These are phyloP conservation scores for Phyllosticta capitalensis DNA, from an alignment of 2,329 filamentous ascomycete genomes.

Conservation along the genomic window DNA sequence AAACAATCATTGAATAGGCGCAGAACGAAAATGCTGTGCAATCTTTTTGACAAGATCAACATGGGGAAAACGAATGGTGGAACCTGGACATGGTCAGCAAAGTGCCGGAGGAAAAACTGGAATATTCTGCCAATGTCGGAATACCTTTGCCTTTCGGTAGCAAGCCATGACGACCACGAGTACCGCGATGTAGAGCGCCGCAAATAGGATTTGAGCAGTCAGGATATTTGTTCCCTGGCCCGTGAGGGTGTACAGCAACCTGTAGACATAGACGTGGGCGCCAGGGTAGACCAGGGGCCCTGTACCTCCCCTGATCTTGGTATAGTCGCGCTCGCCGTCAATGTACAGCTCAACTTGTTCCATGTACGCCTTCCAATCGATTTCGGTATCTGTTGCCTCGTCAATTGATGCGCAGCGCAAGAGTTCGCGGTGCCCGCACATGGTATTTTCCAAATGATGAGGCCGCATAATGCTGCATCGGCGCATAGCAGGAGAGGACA, in stretches of 20 bases:
- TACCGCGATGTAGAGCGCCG: conserved; percentile 64
- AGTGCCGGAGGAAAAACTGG: not conserved
- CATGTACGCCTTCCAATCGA: conserved; percentile 98
- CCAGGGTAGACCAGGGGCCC: conserved; percentile 94
- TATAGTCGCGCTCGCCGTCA: conserved; percentile 81
- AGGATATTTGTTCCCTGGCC: conserved; percentile 65
- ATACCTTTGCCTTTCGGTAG: conserved; percentile 64
- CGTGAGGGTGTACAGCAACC: conserved; percentile 67
- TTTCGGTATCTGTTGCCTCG: conserved; percentile 71
- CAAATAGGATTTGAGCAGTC: conserved; percentile 77
- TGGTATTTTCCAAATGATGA: conserved; percentile 72
- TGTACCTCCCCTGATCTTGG: conserved; percentile 73
- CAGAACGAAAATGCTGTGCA: conserved; percentile 89
- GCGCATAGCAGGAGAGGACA: conserved; percentile 55
- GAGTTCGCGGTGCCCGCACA: conserved; percentile 48
- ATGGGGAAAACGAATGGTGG: conserved; percentile 83
- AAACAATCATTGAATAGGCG: conserved; percentile 95
- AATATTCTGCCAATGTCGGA: conserved; percentile 10
- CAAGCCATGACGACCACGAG: conserved; percentile 70
- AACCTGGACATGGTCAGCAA: conserved; percentile 38
- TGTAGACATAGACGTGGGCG: conserved; percentile 87
- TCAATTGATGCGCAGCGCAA: not conserved
- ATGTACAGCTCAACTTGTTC: conserved; percentile 75
- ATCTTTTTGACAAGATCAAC: conserved; percentile 76
- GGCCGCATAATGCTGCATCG: conserved; percentile 61